A percentile compares a stretch with the other conserved stretches of the same genome.
Conservation (phyloP, 148 eudicot species). For the Rhododendron ferrugineum region DNA sequence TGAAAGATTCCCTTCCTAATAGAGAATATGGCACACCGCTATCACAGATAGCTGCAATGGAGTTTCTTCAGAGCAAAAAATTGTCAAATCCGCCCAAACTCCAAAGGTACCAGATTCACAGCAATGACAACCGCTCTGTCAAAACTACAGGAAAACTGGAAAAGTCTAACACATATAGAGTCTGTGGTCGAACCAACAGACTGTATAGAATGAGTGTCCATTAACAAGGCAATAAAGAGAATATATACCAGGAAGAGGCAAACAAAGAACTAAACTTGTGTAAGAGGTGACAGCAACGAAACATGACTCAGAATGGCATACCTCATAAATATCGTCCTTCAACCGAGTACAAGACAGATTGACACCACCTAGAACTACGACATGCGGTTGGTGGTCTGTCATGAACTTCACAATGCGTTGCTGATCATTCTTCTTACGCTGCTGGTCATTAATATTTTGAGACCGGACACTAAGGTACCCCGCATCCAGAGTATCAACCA, state of each 20-base stretch:
- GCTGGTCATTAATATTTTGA: slow-evolving; percentile 61
- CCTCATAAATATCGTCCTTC: slow-evolving; percentile 96
- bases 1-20: background rate
- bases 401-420: slow-evolving; percentile 72
- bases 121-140: background rate
- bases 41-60: background rate
- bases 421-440: slow-evolving; percentile 89
- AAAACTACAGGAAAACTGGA: background rate
- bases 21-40: background rate
- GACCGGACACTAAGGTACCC: slow-evolving; percentile 67
- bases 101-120: background rate
- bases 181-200: background rate
- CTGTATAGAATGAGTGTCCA: background rate
- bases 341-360: slow-evolving; percentile 75
- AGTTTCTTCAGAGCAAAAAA: background rate
- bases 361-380: slow-evolving; percentile 88
- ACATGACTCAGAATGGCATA: slow-evolving; percentile 17
- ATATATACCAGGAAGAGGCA: background rate
- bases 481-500: slow-evolving; percentile 73
- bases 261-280: background rate
- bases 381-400: slow-evolving; percentile 96
- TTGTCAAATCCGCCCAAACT: background rate
- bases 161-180: background rate
- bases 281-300: background rate
- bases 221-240: background rate